Evolutionary conservation across 805 yeast species (phyloP).

Genomic region (Yamadazyma nakazawae): DNA sequence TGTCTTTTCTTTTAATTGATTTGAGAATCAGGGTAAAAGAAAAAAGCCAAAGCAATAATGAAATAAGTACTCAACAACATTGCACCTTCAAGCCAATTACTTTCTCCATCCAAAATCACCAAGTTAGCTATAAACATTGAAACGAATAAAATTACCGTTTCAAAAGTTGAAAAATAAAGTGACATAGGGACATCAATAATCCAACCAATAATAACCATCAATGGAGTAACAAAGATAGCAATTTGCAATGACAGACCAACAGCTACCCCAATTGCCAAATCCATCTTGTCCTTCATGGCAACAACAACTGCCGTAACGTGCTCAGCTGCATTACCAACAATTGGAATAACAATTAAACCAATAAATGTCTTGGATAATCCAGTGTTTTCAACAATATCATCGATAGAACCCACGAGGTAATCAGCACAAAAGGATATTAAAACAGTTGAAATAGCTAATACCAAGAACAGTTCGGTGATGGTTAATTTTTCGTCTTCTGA

Average conservation of each 20-base stretch:
- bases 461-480: conserved; percentile 50
- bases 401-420: conserved; percentile 89
- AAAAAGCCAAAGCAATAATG: conserved; percentile 87
- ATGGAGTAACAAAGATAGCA: conserved; percentile 92
- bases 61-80: conserved; percentile 85
- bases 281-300: conserved; percentile 96
- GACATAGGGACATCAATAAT: conserved; percentile 86
- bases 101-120: conserved; percentile 87
- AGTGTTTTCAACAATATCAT: conserved; percentile 75
- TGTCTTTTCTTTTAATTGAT: not conserved
- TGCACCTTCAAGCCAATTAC: conserved; percentile 96
- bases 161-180: conserved; percentile 85
- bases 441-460: conserved; percentile 64
- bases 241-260: conserved; percentile 95
- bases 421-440: conserved; percentile 91
- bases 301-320: conserved; percentile 96
- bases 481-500: conserved; percentile 35
- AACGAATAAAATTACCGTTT: conserved; percentile 87
- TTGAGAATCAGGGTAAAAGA: conserved; percentile 70
- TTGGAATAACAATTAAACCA: conserved; percentile 90
- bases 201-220: conserved; percentile 96
- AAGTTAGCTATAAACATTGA: conserved; percentile 86
- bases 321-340: conserved; percentile 98
- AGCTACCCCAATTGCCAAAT: conserved; percentile 94
- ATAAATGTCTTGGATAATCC: conserved; percentile 93